Evolutionary conservation across 2,329 filamentous ascomycete species (phyloP).

Genomic region (Apiospora rasikravindrae): DNA sequence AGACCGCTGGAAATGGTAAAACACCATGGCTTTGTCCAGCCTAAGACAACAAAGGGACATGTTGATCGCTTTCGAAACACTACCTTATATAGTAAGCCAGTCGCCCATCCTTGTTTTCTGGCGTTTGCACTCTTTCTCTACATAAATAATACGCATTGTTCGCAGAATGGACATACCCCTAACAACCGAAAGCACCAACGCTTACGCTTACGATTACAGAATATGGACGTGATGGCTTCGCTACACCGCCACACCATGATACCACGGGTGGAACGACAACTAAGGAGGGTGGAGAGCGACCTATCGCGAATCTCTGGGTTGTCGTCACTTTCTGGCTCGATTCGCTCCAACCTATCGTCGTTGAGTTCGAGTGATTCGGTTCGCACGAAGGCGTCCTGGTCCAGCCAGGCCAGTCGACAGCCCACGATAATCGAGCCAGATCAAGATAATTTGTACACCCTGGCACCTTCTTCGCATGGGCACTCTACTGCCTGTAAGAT

Average conservation of each 20-base stretch:
- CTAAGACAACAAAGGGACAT: background rate
- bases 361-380: background rate
- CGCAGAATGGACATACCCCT: background rate
- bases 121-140: background rate
- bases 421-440: background rate
- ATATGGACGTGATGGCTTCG: background rate
- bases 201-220: background rate
- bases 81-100: background rate
- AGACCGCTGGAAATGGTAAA: background rate
- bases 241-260: background rate
- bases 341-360: background rate
- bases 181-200: background rate
- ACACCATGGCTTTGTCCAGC: background rate
- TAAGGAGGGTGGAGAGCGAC: background rate
- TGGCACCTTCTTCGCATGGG: too few species aligned
- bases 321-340: background rate
- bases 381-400: background rate
- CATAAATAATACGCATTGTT: slow-evolving; percentile 4
- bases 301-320: background rate
- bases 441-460: background rate
- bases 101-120: background rate
- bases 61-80: background rate
- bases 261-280: background rate
- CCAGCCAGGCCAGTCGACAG: background rate
- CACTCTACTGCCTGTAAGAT: background rate